A percentile compares a stretch with the other conserved stretches of the same genome.
These are phyloP conservation scores for Candida albicans DNA, from an alignment of 1,139 yeast species.

Conservation along the genomic window DNA sequence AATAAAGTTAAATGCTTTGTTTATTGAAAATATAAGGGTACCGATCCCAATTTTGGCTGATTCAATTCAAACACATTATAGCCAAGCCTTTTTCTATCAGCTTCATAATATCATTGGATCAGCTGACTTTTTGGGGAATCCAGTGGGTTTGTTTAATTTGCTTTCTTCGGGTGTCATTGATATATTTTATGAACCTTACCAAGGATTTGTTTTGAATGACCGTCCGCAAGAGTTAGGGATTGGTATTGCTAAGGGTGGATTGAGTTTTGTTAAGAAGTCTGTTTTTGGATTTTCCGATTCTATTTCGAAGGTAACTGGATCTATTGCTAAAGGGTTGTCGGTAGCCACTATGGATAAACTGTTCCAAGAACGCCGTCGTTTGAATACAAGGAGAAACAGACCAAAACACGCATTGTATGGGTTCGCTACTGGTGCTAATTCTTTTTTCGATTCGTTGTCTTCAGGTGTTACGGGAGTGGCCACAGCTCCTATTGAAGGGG, in stretches of 20 bases:
- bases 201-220: conserved; percentile 91
- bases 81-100: conserved; percentile 90
- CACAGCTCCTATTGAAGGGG: conserved; percentile 87
- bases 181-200: conserved; percentile 95
- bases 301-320: conserved; percentile 88
- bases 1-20: conserved; percentile 79
- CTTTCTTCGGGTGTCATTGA: conserved; percentile 94
- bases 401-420: conserved; percentile 92
- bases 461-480: conserved; percentile 93
- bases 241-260: conserved; percentile 93
- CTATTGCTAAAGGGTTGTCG: conserved; percentile 90
- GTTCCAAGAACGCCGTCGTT: conserved; percentile 79
- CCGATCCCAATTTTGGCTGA: conserved; percentile 74
- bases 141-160: conserved; percentile 93
- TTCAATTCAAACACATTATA: conserved; percentile 80
- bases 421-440: conserved; percentile 81
- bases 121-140: conserved; percentile 95
- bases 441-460: conserved; percentile 81
- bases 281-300: conserved; percentile 95
- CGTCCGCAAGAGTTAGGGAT: conserved; percentile 95
- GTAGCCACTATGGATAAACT: conserved; percentile 85
- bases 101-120: conserved; percentile 92
- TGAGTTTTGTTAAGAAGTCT: conserved; percentile 90
- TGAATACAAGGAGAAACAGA: conserved; percentile 70
- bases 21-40: conserved; percentile 85